Conservation (phyloP, 768 basidiomycete genomes). For the Lentinus tigrinus region DNA sequence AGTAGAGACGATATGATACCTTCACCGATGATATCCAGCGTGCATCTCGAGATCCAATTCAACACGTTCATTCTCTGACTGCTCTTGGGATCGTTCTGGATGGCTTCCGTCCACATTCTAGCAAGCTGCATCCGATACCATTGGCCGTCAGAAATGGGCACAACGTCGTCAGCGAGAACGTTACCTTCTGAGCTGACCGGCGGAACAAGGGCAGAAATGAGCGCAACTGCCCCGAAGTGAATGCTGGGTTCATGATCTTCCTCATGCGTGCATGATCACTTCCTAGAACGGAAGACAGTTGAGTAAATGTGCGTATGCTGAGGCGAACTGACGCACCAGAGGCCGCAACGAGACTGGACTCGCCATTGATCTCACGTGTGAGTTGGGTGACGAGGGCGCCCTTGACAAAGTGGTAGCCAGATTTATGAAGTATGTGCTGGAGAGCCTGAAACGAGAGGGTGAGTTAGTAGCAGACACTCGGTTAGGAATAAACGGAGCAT, state of each 20-base stretch:
- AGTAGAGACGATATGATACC: neutral
- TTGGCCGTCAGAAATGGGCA: neutral
- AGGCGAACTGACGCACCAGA: slow-evolving; percentile 8
- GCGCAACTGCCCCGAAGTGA: slow-evolving; percentile 22
- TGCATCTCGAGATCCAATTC: slow-evolving; percentile 24
- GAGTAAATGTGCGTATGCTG: neutral
- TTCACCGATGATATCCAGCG: slow-evolving; percentile 27
- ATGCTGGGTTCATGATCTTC: slow-evolving; percentile 25
- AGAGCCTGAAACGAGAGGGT: slow-evolving; percentile 18
- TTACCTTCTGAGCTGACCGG: slow-evolving; percentile 20
- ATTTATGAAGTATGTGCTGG: slow-evolving; percentile 28
- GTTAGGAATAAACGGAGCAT: neutral
- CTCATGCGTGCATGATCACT: slow-evolving; percentile 22
- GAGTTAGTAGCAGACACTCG: neutral
- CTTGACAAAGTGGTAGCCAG: slow-evolving; percentile 32
- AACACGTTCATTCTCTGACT: slow-evolving; percentile 15
- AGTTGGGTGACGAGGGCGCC: slow-evolving; percentile 8
- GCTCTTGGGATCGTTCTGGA: neutral
- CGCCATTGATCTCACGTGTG: slow-evolving; percentile 18
- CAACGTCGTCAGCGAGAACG: neutral
- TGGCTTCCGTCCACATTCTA: slow-evolving; percentile 23
- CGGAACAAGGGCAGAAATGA: slow-evolving; percentile 25
- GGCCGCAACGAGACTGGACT: slow-evolving; percentile 7
- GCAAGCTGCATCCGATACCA: slow-evolving; percentile 12
- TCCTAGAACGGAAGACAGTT: neutral